Conservation (phyloP, 805 yeast genomes). For the Candida pseudoglaebosa region DNA sequence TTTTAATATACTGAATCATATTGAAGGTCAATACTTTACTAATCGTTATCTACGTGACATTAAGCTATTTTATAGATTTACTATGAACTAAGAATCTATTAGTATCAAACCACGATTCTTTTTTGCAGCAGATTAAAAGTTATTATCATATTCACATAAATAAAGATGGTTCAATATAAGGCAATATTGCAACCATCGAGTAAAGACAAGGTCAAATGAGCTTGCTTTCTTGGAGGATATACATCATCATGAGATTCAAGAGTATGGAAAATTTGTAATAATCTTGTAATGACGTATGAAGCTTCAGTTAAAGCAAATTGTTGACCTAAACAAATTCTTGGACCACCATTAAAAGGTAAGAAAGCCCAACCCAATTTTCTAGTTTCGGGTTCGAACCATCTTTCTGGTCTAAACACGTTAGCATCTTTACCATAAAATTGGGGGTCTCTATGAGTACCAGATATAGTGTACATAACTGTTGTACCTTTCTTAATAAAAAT, state of each 20-base stretch:
- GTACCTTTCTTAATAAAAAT: conserved; percentile 42
- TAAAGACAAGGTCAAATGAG: conserved; percentile 20
- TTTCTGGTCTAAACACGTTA: conserved; percentile 26
- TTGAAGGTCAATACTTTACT: no score
- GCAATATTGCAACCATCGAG: conserved; percentile 12
- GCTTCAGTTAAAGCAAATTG: conserved; percentile 38
- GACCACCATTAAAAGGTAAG: conserved; percentile 37
- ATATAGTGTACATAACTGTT: conserved; percentile 34
- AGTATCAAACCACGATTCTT: no score
- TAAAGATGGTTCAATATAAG: conserved; percentile 3
- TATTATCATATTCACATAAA: no score
- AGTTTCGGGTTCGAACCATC: conserved; percentile 24
- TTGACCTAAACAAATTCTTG: conserved; percentile 38
- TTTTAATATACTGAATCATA: no score
- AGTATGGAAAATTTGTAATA: conserved; percentile 28
- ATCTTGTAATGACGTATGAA: conserved; percentile 25
- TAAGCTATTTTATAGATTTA: no score
- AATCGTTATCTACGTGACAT: no score
- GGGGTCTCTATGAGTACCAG: conserved; percentile 40
- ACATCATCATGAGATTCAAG: conserved; percentile 10
- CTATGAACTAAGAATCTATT: no score
- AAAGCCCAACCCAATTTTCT: conserved; percentile 33
- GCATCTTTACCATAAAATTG: conserved; percentile 40
- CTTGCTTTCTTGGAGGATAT: conserved; percentile 15
- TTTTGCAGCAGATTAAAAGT: no score